Evolutionary conservation across 2,329 filamentous ascomycete genomes (phyloP).

Genomic region (Cercospora sp.): DNA sequence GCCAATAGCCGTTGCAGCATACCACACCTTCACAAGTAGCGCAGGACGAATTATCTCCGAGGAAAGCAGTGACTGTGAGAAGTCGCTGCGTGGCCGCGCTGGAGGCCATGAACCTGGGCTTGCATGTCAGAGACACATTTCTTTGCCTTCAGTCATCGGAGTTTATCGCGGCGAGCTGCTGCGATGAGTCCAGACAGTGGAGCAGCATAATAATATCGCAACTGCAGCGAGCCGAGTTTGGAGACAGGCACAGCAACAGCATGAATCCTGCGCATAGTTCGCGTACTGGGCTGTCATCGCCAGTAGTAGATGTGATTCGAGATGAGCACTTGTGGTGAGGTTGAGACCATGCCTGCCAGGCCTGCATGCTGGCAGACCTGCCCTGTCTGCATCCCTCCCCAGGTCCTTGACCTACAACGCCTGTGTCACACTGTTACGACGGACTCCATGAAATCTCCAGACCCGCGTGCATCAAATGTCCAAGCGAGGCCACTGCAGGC

Average conservation of each 20-base stretch:
- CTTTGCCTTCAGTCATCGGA: neutral
- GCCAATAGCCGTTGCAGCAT: neutral
- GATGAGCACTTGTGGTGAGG: neutral
- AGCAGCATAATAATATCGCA: neutral
- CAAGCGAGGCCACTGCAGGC: slow-evolving; percentile 15
- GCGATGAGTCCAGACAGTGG: neutral
- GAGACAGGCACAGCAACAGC: neutral
- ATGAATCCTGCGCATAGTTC: slow-evolving; percentile 7
- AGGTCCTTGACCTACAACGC: neutral
- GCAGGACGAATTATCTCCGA: neutral
- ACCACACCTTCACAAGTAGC: neutral
- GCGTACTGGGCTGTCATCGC: neutral
- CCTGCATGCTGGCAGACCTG: neutral
- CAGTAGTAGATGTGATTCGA: neutral
- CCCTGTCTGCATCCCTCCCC: neutral
- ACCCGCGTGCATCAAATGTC: slow-evolving; percentile 6
- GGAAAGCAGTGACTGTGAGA: neutral
- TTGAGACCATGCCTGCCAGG: neutral
- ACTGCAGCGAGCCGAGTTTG: neutral
- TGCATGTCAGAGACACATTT: neutral
- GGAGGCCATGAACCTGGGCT: neutral
- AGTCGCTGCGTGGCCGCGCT: too few relatives aligned
- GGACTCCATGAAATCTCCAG: slow-evolving; percentile 7
- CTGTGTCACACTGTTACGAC: slow-evolving; percentile 6
- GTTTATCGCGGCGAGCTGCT: neutral